Evolutionary conservation across 441 rosid species (phyloP).

Genomic region (Gossypium davidsonii): DNA sequence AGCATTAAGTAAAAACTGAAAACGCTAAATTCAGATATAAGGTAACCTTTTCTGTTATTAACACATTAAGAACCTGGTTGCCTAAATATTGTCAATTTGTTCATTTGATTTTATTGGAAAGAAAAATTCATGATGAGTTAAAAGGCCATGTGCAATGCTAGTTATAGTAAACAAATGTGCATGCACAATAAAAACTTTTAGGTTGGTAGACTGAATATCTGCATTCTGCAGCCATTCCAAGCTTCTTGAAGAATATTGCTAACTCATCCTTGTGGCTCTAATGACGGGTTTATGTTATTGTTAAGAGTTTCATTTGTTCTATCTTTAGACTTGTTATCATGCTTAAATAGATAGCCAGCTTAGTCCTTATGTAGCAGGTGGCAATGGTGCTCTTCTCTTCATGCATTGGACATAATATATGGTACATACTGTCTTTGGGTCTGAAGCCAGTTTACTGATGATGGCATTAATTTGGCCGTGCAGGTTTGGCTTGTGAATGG

Average conservation of each 20-base stretch:
- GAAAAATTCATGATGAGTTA: not conserved
- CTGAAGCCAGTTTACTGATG: slow-evolving; percentile 8
- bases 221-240: not conserved
- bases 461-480: slow-evolving; percentile 8
- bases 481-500: slow-evolving; percentile 89
- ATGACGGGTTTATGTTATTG: not conserved
- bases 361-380: not conserved
- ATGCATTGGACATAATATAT: not conserved
- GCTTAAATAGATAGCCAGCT: not conserved
- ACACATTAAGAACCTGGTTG: not conserved
- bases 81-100: not conserved
- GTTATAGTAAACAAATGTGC: not conserved
- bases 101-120: not conserved
- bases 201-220: not conserved
- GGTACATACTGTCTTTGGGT: not conserved
- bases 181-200: not conserved
- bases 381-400: not conserved
- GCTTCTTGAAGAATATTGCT: not conserved
- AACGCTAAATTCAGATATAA: not conserved
- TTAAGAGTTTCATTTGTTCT: not conserved
- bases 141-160: not conserved
- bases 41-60: not conserved
- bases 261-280: not conserved
- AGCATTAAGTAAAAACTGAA: not conserved
- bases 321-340: not conserved